Percentiles rank a stretch among this genome's conserved stretches.
These are phyloP conservation scores for Primulina tabacum DNA, from an alignment of 257 asterid species.

Conservation along the genomic window DNA sequence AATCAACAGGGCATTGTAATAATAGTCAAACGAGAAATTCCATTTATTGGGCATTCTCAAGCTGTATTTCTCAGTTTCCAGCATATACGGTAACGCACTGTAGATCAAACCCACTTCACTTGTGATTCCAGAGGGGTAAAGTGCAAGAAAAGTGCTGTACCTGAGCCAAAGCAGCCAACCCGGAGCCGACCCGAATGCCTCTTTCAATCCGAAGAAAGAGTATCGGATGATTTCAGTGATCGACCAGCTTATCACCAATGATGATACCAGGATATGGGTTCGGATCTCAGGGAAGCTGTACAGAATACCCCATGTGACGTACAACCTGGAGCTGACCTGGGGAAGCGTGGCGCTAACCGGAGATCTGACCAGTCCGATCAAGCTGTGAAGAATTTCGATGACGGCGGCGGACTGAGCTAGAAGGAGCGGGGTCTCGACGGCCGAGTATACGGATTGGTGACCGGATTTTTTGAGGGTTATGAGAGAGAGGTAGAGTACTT, in stretches of 20 bases:
- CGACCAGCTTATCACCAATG: constrained; percentile 88
- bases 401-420: constrained; percentile 84
- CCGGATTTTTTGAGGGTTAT: constrained; percentile 57
- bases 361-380: constrained; percentile 76
- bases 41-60: constrained; percentile 76
- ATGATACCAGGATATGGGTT: constrained; percentile 56
- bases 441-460: constrained; percentile 66
- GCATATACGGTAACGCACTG: constrained; percentile 61
- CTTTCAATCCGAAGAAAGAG: constrained; percentile 85
- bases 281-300: constrained; percentile 85
- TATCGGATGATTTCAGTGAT: constrained; percentile 76
- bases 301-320: constrained; percentile 85
- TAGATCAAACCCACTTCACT: constrained; percentile 90
- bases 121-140: constrained; percentile 85
- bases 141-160: constrained; percentile 74
- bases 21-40: constrained; percentile 82
- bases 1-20: constrained; percentile 45
- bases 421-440: constrained; percentile 73
- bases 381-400: constrained; percentile 64
- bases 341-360: constrained; percentile 89
- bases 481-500: constrained; percentile 69
- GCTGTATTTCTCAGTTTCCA: constrained; percentile 59
- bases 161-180: constrained; percentile 90
- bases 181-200: constrained; percentile 73
- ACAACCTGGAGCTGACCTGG: constrained; percentile 75